These are phyloP conservation scores for Pontederia crassipes DNA, from an alignment of 176 grass and related monocot genomes.

Conservation along the genomic window DNA sequence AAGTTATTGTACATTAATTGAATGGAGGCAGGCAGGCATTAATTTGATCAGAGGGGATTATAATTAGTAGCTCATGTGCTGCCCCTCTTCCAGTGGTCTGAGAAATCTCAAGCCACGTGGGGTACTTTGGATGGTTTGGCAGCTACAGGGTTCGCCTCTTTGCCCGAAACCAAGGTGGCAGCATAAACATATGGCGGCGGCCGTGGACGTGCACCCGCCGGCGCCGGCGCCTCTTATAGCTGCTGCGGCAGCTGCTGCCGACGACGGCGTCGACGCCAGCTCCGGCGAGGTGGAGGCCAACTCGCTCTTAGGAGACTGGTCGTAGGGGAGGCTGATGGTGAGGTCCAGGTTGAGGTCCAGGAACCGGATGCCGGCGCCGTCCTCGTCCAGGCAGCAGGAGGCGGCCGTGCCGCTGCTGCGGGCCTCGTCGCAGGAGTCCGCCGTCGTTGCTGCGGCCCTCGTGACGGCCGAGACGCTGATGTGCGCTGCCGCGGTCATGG, in stretches of 20 bases:
- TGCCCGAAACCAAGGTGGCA: conserved; percentile 4
- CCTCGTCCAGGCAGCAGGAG: neutral
- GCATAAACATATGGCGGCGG: neutral
- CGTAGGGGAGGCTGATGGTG: conserved; percentile 2
- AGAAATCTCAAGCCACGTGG: conserved; percentile 1
- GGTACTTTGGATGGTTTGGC: neutral
- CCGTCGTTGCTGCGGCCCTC: neutral
- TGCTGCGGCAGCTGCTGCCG: neutral
- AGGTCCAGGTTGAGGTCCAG: neutral
- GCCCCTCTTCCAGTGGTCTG: neutral
- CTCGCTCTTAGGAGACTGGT: neutral
- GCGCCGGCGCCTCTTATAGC: neutral
- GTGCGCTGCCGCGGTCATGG: neutral
- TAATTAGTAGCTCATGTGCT: neutral
- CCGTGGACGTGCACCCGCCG: too few relatives aligned
- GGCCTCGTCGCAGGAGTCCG: too few relatives aligned
- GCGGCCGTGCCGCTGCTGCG: too few relatives aligned
- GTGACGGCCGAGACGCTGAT: neutral
- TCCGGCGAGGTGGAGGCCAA: neutral
- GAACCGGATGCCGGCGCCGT: neutral
- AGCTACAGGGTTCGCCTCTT: neutral
- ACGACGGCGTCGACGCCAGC: neutral
- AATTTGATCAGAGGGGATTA: too few relatives aligned
- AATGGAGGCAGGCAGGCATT: too few relatives aligned
- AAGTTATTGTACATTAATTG: too few relatives aligned